Percentiles rank a stretch among this genome's conserved stretches.
phyloP scores from a whole-genome alignment of 208 protist genomes.

The Wallacemonas sp. region DNA sequence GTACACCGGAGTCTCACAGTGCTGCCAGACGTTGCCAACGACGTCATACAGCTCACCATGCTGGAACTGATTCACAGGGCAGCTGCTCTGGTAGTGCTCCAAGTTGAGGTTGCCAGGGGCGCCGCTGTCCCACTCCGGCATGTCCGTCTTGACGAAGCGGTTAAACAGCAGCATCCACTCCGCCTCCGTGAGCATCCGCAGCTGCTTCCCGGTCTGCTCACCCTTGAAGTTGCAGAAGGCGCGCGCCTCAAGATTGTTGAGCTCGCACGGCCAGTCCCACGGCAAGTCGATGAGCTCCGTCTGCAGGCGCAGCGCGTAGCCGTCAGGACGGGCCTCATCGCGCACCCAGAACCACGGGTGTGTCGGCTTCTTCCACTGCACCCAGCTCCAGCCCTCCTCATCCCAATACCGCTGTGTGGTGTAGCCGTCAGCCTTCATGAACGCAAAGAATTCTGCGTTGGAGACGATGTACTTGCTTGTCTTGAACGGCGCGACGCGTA shows the following conservation, averaged over 20 bases:
- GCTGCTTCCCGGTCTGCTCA: slow-evolving; percentile 67
- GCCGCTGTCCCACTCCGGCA: slow-evolving; percentile 59
- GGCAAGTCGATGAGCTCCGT: slow-evolving; percentile 93
- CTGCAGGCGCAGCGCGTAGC: slow-evolving; percentile 88
- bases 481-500: slow-evolving; percentile 92
- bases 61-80: slow-evolving; percentile 79
- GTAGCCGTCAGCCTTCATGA: slow-evolving; percentile 93
- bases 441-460: slow-evolving; percentile 94
- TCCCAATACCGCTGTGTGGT: slow-evolving; percentile 91
- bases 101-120: slow-evolving; percentile 89
- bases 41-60: slow-evolving; percentile 91
- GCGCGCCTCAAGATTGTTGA: slow-evolving; percentile 95
- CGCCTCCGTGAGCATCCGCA: slow-evolving; percentile 89
- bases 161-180: slow-evolving; percentile 90
- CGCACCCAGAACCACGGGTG: slow-evolving; percentile 94
- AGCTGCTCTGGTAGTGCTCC: slow-evolving; percentile 81
- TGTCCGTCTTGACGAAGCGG: slow-evolving; percentile 75
- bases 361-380: slow-evolving; percentile 86
- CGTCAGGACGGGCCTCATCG: slow-evolving; percentile 60
- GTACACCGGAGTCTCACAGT: slow-evolving; percentile 89
- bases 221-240: slow-evolving; percentile 94
- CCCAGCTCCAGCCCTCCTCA: slow-evolving; percentile 97
- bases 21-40: slow-evolving; percentile 96
- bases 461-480: slow-evolving; percentile 94
- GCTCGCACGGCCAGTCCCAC: slow-evolving; percentile 95